Conservation (phyloP, 805 yeast genomes). For the Cyberlindnera bimundalis region DNA sequence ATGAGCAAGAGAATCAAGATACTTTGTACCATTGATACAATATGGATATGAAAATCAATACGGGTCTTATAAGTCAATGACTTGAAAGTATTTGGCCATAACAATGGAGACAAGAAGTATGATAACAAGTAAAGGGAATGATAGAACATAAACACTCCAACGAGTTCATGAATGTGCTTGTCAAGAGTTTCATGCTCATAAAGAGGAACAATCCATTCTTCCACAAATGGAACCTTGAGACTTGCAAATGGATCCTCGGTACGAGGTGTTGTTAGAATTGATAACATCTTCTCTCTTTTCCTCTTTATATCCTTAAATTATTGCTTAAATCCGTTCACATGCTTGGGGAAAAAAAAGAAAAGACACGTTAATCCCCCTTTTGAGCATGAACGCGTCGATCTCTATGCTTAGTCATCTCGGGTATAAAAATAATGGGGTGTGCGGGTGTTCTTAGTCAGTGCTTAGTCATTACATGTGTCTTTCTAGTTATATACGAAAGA, state of each 20-base stretch:
- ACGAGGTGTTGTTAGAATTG: constrained; percentile 6
- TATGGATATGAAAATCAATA: constrained; percentile 78
- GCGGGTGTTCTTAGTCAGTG: too few relatives aligned
- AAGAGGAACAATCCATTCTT: constrained; percentile 27
- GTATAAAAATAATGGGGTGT: too few relatives aligned
- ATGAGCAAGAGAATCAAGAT: constrained; percentile 55
- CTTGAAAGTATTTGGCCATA: constrained; percentile 23
- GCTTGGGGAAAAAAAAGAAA: too few relatives aligned
- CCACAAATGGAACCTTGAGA: constrained; percentile 29
- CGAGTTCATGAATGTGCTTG: constrained; percentile 33
- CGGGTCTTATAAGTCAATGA: constrained; percentile 40
- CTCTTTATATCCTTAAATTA: too few relatives aligned
- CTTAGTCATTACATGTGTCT: neutral
- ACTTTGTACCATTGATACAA: constrained; percentile 84
- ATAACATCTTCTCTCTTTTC: neutral
- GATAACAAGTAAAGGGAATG: constrained; percentile 28
- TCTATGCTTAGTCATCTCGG: too few relatives aligned
- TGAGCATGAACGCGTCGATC: too few relatives aligned
- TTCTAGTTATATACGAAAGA: too few relatives aligned
- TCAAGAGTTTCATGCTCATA: constrained; percentile 20
- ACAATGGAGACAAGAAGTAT: constrained; percentile 20
- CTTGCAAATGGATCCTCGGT: constrained; percentile 28
- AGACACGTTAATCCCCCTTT: too few relatives aligned
- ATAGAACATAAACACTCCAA: constrained; percentile 29
- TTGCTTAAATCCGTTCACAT: too few relatives aligned